Base-by-base conservation (phyloP, 768 basidiomycete species). In the Pulveroboletus sp. region DNA sequence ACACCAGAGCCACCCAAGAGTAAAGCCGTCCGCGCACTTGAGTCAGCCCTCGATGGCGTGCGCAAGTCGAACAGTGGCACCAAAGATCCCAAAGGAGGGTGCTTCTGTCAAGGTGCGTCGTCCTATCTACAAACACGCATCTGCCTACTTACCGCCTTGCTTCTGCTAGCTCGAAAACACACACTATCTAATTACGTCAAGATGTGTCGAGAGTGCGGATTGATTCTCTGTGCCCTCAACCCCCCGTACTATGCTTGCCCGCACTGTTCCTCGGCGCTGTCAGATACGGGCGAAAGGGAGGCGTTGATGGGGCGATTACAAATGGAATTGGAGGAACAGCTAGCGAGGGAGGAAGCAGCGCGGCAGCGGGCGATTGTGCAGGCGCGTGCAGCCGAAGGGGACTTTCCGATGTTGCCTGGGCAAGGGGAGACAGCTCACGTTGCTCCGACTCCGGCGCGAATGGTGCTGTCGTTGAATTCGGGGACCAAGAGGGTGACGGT, bases 71-170 rank as follows among this genome's bases (percentile, higher is more conserved):
- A 63, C n/a, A 69, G 68, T 1, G 62, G 45, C 0, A 61, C 67
- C 34, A 77, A 67, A 47, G 84, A 87, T 63, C 76, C 81, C 0
- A 78, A 75, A 34, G 79, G 81, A 5, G 84, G 85, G 0, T 88
- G 85, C 58, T 87, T 84, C 58, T 88, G 85, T 56, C 78, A 80
- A 69, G 83, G 85, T 81, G 44, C 27, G 67, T 47, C 56, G 0
- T 11, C 27, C 17, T 25, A 44, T 13, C 7, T 16, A 24, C 13
- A 16, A 2, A 8, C 31, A 13, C 38, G 39, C 38, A 43, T 24
- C 23, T 40, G 14, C 9, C 42, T 19, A 41, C 21, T 55, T 29
- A 29, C 27, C n/a, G n/a, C n/a, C n/a, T n/a, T n/a, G n/a, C n/a
- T n/a, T n/a, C n/a, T n/a, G n/a, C 8, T 29, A 86, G 85, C 84